Evolutionary conservation across 306 rosid genomes (phyloP).

Genomic region (Abrus pulchellus): DNA sequence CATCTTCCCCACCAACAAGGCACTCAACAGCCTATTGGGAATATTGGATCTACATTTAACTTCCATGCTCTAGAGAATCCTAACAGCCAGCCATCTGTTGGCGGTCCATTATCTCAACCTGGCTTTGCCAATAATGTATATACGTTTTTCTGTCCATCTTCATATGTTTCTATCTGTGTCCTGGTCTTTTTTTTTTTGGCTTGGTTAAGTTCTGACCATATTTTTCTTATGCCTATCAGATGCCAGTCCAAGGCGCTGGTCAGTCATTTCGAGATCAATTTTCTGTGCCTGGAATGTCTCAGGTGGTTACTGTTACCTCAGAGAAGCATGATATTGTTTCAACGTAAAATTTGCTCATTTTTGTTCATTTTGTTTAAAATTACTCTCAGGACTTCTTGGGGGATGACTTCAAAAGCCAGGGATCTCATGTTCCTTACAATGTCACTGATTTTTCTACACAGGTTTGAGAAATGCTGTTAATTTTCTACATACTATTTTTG

Average conservation of each 20-base stretch:
- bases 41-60: slow-evolving; percentile 81
- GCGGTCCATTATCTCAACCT: slow-evolving; percentile 95
- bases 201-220: slow-evolving; percentile 42
- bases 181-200: not conserved
- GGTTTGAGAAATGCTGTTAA: slow-evolving; percentile 56
- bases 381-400: slow-evolving; percentile 89
- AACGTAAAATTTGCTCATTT: slow-evolving; percentile 38
- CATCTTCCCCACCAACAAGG: slow-evolving; percentile 95
- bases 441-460: slow-evolving; percentile 93
- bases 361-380: slow-evolving; percentile 34
- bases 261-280: slow-evolving; percentile 94
- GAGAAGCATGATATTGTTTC: slow-evolving; percentile 33
- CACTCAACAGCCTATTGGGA: slow-evolving; percentile 80
- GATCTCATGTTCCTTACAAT: slow-evolving; percentile 97
- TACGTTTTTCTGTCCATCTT: slow-evolving; percentile 21
- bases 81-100: slow-evolving; percentile 95
- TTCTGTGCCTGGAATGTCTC: slow-evolving; percentile 94
- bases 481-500: slow-evolving; percentile 7
- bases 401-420: slow-evolving; percentile 99
- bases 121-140: slow-evolving; percentile 94
- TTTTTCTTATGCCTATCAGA: slow-evolving; percentile 59
- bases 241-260: slow-evolving; percentile 85
- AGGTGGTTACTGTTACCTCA: slow-evolving; percentile 59
- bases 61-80: slow-evolving; percentile 90
- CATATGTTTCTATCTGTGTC: slow-evolving; percentile 16